These are phyloP conservation scores for Pythium folliculosum DNA, from an alignment of 352 stramenopile species.

Conservation along the genomic window DNA sequence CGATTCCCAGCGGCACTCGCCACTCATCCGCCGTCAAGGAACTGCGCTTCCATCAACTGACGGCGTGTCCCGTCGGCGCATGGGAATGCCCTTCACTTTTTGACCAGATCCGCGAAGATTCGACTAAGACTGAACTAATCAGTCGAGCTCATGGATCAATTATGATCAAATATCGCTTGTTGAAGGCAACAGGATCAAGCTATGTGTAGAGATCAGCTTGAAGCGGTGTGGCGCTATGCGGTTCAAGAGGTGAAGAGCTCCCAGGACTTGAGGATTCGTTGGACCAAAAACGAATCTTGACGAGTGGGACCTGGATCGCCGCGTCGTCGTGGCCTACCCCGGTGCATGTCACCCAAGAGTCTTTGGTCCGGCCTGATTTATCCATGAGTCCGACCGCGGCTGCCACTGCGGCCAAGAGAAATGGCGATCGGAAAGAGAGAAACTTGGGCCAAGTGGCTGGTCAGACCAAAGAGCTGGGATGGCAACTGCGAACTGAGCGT, in stretches of 20 bases:
- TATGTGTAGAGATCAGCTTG: not conserved
- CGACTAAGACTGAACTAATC: constrained; percentile 6
- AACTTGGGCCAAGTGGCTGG: too few species aligned
- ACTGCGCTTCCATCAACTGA: not conserved
- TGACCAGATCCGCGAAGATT: not conserved
- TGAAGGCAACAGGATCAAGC: not conserved
- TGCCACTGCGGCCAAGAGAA: too few species aligned
- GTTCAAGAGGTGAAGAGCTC: not conserved
- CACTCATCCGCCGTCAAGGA: not conserved
- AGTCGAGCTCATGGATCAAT: constrained; percentile 1
- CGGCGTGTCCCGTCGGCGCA: not conserved
- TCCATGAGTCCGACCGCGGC: too few species aligned
- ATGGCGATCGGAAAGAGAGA: too few species aligned
- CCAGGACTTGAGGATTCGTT: constrained; percentile 14
- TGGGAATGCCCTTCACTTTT: not conserved
- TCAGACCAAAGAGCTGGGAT: too few species aligned
- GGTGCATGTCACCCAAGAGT: constrained; percentile 2
- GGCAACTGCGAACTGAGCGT: too few species aligned
- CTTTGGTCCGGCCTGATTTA: too few species aligned
- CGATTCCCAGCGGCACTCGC: not conserved
- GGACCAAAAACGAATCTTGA: constrained; percentile 11
- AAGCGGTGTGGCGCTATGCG: not conserved
- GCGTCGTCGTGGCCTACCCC: not conserved
- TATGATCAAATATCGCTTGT: not conserved
- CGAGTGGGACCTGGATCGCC: constrained; percentile 1